Evolutionary conservation across 1,284 basidiomycete genomes (phyloP).

Genomic region (Polyporus tsugae): DNA sequence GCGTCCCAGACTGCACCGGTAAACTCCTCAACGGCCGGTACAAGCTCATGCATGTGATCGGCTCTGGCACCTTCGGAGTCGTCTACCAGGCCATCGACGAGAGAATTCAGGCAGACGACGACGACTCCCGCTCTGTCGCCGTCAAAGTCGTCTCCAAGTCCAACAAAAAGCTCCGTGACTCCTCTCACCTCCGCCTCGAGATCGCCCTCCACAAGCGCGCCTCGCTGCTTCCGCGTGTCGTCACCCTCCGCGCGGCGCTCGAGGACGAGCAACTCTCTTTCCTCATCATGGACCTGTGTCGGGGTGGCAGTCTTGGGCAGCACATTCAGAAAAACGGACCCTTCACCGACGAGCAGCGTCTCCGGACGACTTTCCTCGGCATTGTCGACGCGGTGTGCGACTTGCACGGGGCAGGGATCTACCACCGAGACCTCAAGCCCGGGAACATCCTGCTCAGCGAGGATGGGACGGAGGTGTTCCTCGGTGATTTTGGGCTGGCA

Average conservation of each 20-base stretch:
- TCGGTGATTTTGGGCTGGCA: conserved; percentile 75
- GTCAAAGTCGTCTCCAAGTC: conserved; percentile 36
- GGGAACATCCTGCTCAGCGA: conserved; percentile 70
- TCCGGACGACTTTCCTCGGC: conserved; percentile 59
- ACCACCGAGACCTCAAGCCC: conserved; percentile 76
- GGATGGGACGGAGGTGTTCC: conserved; percentile 54
- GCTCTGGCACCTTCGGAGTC: conserved; percentile 16
- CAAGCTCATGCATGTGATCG: conserved; percentile 45
- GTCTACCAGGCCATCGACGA: conserved; percentile 45
- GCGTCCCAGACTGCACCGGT: conserved; percentile 32
- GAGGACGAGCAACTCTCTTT: conserved; percentile 60
- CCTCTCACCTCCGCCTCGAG: conserved; percentile 33
- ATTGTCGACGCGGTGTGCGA: conserved; percentile 67
- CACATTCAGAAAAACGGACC: conserved; percentile 58
- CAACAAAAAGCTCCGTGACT: conserved; percentile 13
- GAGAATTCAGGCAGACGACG: conserved; percentile 69
- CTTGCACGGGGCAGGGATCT: conserved; percentile 65
- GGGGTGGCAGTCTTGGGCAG: conserved; percentile 67
- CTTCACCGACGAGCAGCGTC: conserved; percentile 58
- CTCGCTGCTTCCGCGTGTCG: conserved; percentile 61
- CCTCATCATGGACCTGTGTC: conserved; percentile 67
- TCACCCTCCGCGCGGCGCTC: conserved; percentile 63
- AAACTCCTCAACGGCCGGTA: conserved; percentile 43
- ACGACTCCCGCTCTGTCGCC: conserved; percentile 43
- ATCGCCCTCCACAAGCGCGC: conserved; percentile 57